Conservation (phyloP, 148 eudicot genomes). For the Diospyros lotus region DNA sequence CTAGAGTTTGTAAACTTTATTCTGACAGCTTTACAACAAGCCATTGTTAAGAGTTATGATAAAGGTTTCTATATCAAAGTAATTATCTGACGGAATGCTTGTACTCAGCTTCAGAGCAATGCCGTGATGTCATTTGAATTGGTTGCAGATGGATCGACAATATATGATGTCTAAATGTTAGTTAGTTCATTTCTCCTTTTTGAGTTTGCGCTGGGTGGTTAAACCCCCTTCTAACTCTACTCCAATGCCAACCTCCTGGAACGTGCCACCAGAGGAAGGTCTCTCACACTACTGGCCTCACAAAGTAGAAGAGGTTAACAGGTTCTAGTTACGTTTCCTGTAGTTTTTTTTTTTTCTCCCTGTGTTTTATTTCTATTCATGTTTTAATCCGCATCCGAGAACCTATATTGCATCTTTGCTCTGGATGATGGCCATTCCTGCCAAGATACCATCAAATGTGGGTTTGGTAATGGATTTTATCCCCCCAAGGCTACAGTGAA, state of each 20-base stretch:
- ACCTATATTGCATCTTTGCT: too few relatives aligned
- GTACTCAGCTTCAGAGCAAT: neutral
- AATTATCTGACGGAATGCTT: neutral
- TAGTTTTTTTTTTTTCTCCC: neutral
- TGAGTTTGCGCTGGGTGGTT: neutral
- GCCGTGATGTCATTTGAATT: neutral
- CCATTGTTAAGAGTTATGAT: neutral
- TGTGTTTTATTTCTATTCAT: neutral
- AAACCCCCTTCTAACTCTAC: neutral
- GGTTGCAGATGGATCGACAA: neutral
- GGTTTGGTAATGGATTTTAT: conserved; percentile 16
- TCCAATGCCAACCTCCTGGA: neutral
- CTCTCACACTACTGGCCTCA: neutral
- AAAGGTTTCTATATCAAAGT: neutral
- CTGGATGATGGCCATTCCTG: too few relatives aligned
- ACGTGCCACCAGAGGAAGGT: neutral
- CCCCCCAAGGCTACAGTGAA: conserved; percentile 4
- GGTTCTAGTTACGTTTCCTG: neutral
- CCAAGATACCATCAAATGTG: too few relatives aligned
- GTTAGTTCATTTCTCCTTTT: neutral
- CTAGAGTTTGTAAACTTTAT: conserved; percentile 43
- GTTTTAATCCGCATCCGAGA: too few relatives aligned
- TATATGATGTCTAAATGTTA: neutral
- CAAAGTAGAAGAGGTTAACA: neutral
- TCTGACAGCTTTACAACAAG: conserved; percentile 22